phyloP scores from a whole-genome alignment of 768 basidiomycete species.

The Xerocomellus dryophilus region DNA sequence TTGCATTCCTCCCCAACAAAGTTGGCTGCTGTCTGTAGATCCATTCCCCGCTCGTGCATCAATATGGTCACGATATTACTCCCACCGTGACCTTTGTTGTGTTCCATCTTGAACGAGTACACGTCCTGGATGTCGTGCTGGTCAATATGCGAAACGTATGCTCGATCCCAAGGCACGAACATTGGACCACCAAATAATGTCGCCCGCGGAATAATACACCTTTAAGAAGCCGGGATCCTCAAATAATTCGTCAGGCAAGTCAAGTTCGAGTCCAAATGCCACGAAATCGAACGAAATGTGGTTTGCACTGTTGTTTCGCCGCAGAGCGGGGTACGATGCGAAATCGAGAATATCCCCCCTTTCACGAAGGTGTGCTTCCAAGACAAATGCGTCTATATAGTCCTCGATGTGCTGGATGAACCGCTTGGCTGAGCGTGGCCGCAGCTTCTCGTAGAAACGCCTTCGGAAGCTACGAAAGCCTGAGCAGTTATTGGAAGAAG shows the following conservation, averaged over 20 bases:
- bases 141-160: not conserved
- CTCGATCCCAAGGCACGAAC: constrained; percentile 37
- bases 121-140: constrained; percentile 45
- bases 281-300: constrained; percentile 61
- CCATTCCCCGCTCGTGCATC: constrained; percentile 52
- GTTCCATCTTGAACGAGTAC: constrained; percentile 74
- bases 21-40: constrained; percentile 59
- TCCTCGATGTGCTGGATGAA: constrained; percentile 52
- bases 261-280: constrained; percentile 58
- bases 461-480: constrained; percentile 45
- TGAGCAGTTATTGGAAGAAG: not conserved
- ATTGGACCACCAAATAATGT: constrained; percentile 70
- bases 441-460: constrained; percentile 43
- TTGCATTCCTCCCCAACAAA: constrained; percentile 51
- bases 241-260: constrained; percentile 61
- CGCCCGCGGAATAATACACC: constrained; percentile 57
- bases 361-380: constrained; percentile 61
- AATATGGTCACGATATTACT: constrained; percentile 71
- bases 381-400: constrained; percentile 57
- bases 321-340: constrained; percentile 51
- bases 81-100: constrained; percentile 57
- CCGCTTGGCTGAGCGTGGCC: constrained; percentile 40
- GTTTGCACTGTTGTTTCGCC: constrained; percentile 68
- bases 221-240: constrained; percentile 52
- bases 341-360: constrained; percentile 52